Conservation (phyloP, 495 filamentous ascomycete species). For the Aeminium ludgeri region DNA sequence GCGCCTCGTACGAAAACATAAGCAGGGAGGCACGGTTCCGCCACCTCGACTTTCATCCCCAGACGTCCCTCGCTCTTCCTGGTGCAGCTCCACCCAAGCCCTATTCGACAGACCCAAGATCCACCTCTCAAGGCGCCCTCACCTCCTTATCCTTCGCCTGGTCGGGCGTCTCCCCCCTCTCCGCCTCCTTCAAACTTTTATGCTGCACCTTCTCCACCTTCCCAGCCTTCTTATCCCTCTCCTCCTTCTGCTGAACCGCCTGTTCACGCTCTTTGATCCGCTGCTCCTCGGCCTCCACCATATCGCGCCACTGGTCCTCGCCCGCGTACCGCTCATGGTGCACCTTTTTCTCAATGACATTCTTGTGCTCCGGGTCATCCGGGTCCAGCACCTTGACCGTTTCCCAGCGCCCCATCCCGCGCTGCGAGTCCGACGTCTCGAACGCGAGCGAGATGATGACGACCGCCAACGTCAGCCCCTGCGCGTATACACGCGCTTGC, state of each 20-base stretch:
- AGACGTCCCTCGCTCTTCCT: too few relatives aligned
- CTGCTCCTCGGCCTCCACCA: constrained; percentile 28
- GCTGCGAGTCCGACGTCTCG: constrained; percentile 68
- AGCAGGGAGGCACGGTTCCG: too few relatives aligned
- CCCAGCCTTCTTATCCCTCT: constrained; percentile 17
- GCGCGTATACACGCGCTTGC: constrained; percentile 95
- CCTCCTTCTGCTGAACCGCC: constrained; percentile 16
- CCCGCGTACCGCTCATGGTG: constrained; percentile 57
- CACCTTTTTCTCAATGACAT: constrained; percentile 52
- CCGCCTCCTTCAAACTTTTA: constrained; percentile 14
- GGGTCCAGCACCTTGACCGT: constrained; percentile 56
- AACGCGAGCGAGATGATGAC: constrained; percentile 74
- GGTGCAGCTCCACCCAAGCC: too few relatives aligned
- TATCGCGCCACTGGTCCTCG: constrained; percentile 70
- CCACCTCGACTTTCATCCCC: too few relatives aligned
- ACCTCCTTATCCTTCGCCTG: constrained; percentile 8
- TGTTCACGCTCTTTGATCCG: constrained; percentile 23
- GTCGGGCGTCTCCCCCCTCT: constrained; percentile 13
- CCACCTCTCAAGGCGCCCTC: constrained; percentile 4
- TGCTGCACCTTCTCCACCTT: constrained; percentile 9
- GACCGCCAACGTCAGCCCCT: constrained; percentile 80
- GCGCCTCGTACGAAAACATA: too few relatives aligned
- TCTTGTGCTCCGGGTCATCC: constrained; percentile 52
- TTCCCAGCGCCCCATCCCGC: constrained; percentile 60
- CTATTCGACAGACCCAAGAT: neutral